Evolutionary conservation across 2,329 filamentous ascomycete species (phyloP).

Genomic region (Aspergillus sp.): DNA sequence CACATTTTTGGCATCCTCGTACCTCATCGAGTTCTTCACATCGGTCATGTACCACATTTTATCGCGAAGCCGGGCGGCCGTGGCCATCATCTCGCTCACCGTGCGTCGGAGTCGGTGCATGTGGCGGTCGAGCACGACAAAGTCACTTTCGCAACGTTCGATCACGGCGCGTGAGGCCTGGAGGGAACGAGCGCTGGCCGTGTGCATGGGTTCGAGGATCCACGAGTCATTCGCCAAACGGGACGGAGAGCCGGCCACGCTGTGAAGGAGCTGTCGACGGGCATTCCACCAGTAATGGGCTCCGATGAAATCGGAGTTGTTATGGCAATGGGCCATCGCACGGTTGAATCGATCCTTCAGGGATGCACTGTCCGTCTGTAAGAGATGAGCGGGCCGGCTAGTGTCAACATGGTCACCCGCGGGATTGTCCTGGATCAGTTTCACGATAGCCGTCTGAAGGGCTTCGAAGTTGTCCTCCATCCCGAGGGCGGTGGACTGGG

Average conservation of each 20-base stretch:
- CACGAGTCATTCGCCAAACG: conserved; percentile 61
- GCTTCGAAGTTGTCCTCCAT: conserved; percentile 78
- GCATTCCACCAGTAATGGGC: conserved; percentile 85
- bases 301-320: conserved; percentile 77
- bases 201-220: conserved; percentile 70
- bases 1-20: conserved; percentile 82
- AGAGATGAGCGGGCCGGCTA: conserved; percentile 6
- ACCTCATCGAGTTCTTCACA: conserved; percentile 83
- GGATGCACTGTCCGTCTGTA: conserved; percentile 15
- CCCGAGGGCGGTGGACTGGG: conserved; percentile 46
- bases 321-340: conserved; percentile 72
- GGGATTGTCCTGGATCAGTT: conserved; percentile 78
- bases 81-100: conserved; percentile 71
- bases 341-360: conserved; percentile 52
- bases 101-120: conserved; percentile 73
- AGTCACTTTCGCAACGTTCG: conserved; percentile 39
- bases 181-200: conserved; percentile 44
- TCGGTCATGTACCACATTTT: conserved; percentile 99
- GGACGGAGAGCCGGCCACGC: conserved; percentile 53
- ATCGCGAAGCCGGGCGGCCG: conserved; percentile 73
- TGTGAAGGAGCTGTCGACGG: conserved; percentile 65
- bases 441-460: conserved; percentile 74
- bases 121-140: conserved; percentile 78
- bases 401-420: conserved; percentile 59
- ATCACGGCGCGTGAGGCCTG: conserved; percentile 31